Percentiles rank a stretch among this genome's conserved stretches.
Conservation (phyloP, 176 grass and related monocot genomes). For the Urochloa ruziziensis region DNA sequence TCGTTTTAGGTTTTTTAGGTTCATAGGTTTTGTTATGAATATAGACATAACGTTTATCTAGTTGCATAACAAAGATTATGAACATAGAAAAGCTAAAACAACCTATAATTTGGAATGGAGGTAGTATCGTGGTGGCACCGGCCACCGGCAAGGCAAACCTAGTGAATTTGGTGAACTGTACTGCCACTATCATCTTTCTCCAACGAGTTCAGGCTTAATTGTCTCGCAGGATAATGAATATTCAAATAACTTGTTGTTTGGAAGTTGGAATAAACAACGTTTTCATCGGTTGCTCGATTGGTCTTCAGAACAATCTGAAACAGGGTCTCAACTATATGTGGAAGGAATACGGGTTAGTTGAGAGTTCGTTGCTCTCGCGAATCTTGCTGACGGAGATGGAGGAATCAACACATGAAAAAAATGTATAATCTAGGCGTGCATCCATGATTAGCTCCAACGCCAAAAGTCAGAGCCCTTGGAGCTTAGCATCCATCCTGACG, state of each 20-base stretch:
- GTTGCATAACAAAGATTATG: too few species aligned
- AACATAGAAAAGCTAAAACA: too few species aligned
- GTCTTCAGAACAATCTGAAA: background rate
- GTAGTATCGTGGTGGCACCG: too few species aligned
- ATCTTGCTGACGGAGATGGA: background rate
- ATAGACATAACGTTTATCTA: too few species aligned
- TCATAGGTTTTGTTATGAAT: too few species aligned
- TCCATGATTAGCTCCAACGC: background rate
- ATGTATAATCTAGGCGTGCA: background rate
- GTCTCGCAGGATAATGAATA: too few species aligned
- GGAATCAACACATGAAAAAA: background rate
- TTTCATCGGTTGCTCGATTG: background rate
- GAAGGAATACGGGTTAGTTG: background rate
- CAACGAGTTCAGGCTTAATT: too few species aligned
- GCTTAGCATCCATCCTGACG: background rate
- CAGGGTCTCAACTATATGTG: conserved; percentile 8
- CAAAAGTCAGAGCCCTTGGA: conserved; percentile 20
- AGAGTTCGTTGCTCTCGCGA: background rate
- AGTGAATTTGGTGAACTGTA: background rate
- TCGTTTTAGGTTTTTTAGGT: too few species aligned
- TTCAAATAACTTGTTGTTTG: too few species aligned
- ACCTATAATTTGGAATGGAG: too few species aligned
- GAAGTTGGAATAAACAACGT: background rate
- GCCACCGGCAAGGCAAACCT: too few species aligned
- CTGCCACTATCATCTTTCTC: too few species aligned